These are phyloP conservation scores for Metschnikowia shivogae DNA, from an alignment of 805 yeast species.

Conservation along the genomic window DNA sequence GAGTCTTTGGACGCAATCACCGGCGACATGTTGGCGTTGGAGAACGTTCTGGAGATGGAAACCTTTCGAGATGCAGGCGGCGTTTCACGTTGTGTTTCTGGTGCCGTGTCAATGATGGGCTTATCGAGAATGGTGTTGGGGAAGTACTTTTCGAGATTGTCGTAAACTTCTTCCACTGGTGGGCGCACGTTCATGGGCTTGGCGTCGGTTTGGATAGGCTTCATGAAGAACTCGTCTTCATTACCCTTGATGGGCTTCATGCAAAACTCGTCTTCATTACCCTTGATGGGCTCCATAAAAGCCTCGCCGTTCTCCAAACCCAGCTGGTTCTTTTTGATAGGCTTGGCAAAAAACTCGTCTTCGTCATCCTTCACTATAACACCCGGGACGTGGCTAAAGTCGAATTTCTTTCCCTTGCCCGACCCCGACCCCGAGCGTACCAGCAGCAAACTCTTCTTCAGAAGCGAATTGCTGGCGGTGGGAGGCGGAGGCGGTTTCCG, in stretches of 20 bases:
- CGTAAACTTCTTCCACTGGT: conserved; percentile 88
- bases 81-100: conserved; percentile 38
- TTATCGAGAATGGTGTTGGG: conserved; percentile 90
- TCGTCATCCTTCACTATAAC: conserved; percentile 6
- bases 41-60: conserved; percentile 39
- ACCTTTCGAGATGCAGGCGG: conserved; percentile 19
- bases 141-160: conserved; percentile 85
- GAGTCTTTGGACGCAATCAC: conserved; percentile 22
- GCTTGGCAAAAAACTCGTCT: conserved; percentile 10
- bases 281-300: conserved; percentile 4
- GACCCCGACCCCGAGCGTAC: conserved; percentile 6
- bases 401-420: conserved; percentile 47
- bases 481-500: conserved; percentile 76
- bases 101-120: conserved; percentile 76
- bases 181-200: conserved; percentile 72
- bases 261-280: conserved; percentile 11
- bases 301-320: conserved; percentile 5
- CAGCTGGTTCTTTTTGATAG: neutral
- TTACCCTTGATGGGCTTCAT: neutral
- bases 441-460: neutral
- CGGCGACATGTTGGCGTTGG: conserved; percentile 41
- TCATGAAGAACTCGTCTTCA: conserved; percentile 17
- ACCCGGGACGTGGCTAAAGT: conserved; percentile 70
- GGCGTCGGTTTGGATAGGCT: conserved; percentile 9
- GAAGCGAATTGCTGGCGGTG: conserved; percentile 12